Evolutionary conservation across 805 yeast species (phyloP).

Genomic region (Lipomyces sp.): DNA sequence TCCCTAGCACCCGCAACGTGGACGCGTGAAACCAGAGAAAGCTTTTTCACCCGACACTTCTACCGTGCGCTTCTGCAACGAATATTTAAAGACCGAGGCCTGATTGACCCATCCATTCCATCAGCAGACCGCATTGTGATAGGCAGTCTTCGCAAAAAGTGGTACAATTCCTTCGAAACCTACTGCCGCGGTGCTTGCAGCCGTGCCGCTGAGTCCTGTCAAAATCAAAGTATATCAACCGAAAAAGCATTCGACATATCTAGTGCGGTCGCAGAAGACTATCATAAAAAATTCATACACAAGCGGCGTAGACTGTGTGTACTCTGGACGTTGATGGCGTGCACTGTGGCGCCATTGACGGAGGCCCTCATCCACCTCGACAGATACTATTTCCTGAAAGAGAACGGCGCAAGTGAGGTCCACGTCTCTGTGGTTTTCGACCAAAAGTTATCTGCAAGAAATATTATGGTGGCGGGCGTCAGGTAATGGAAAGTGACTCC

Average conservation of each 20-base stretch:
- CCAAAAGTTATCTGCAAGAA: conserved; percentile 26
- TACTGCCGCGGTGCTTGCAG: conserved; percentile 30
- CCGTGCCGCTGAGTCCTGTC: conserved; percentile 7
- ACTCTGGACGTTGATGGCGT: conserved; percentile 31
- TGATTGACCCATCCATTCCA: neutral
- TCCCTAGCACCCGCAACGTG: conserved; percentile 28
- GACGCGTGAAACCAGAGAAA: conserved; percentile 26
- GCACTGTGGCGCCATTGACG: conserved; percentile 27
- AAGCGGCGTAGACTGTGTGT: conserved; percentile 24
- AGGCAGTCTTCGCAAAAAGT: conserved; percentile 28
- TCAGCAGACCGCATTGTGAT: conserved; percentile 8
- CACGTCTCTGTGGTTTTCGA: conserved; percentile 28
- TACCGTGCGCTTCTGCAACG: conserved; percentile 30
- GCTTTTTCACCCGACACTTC: conserved; percentile 30
- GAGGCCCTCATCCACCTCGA: conserved; percentile 31
- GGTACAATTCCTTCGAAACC: conserved; percentile 20
- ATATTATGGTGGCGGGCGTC: conserved; percentile 27
- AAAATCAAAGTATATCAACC: neutral
- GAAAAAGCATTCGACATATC: conserved; percentile 16
- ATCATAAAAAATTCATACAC: conserved; percentile 1
- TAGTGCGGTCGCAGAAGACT: conserved; percentile 10
- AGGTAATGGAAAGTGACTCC: neutral
- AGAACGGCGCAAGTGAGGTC: conserved; percentile 21
- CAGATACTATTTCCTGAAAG: conserved; percentile 22
- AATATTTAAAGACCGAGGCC: conserved; percentile 22